These are phyloP conservation scores for Malus orientalis DNA, from an alignment of 306 rosid species.

Conservation along the genomic window DNA sequence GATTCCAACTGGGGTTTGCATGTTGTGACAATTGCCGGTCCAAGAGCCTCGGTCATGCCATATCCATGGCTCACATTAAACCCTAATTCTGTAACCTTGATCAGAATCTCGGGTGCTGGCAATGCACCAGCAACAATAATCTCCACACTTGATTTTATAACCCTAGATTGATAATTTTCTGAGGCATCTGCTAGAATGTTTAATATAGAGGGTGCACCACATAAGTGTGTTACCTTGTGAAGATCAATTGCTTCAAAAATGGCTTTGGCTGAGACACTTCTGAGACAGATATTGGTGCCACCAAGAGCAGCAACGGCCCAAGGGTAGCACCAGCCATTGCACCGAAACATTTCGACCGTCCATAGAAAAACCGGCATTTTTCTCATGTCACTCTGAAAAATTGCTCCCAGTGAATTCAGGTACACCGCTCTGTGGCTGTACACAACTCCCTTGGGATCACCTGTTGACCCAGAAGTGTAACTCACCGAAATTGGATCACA, in stretches of 20 bases:
- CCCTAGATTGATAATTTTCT: not conserved
- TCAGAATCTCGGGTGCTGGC: constrained; percentile 40
- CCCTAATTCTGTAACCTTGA: constrained; percentile 43
- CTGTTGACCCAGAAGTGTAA: constrained; percentile 84
- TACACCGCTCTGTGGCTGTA: constrained; percentile 72
- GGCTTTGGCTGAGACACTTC: constrained; percentile 31
- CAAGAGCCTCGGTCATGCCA: constrained; percentile 87
- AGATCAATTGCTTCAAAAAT: constrained; percentile 45
- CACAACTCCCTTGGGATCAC: constrained; percentile 63
- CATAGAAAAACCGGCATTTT: constrained; percentile 55
- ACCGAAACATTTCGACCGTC: constrained; percentile 96
- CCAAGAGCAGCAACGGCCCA: constrained; percentile 78
- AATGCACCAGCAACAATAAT: constrained; percentile 63
- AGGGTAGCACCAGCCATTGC: constrained; percentile 83
- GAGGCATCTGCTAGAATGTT: constrained; percentile 39
- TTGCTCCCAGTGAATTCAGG: constrained; percentile 55
- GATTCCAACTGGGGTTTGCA: constrained; percentile 31
- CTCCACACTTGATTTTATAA: constrained; percentile 39
- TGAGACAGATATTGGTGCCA: constrained; percentile 64
- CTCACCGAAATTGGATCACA: constrained; percentile 65
- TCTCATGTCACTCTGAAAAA: constrained; percentile 34
- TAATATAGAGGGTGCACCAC: constrained; percentile 64
- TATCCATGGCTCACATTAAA: constrained; percentile 65
- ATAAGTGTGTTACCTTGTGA: constrained; percentile 59
- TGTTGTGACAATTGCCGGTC: constrained; percentile 47